Percentiles rank a stretch among this genome's conserved stretches.
Evolutionary conservation across 805 yeast genomes (phyloP).

Genomic region (Suhomyces sp.): DNA sequence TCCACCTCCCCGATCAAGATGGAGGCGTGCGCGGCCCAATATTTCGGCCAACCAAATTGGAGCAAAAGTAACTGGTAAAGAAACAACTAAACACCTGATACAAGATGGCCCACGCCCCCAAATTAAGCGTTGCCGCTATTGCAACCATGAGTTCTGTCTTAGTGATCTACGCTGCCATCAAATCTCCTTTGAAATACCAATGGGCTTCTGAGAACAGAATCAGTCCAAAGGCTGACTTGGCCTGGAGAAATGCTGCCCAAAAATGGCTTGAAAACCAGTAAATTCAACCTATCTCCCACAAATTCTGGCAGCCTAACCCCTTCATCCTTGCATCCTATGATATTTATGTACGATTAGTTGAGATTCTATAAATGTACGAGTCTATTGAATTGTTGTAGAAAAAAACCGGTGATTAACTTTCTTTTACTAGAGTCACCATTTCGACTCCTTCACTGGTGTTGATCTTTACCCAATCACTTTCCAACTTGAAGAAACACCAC

Average conservation of each 20-base stretch:
- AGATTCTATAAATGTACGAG: constrained; percentile 4
- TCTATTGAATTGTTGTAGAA: not conserved
- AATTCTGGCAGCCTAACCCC: constrained; percentile 2
- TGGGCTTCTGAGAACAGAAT: constrained; percentile 41
- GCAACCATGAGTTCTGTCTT: constrained; percentile 43
- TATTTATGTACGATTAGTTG: constrained; percentile 1
- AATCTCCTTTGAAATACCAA: constrained; percentile 43
- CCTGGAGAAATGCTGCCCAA: constrained; percentile 46
- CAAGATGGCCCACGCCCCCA: constrained; percentile 34
- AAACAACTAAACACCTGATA: not conserved
- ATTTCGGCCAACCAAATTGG: constrained; percentile 8
- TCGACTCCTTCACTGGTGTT: constrained; percentile 7
- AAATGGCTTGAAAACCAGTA: constrained; percentile 37
- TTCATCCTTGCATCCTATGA: constrained; percentile 1
- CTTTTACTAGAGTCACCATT: not conserved
- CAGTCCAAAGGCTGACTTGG: constrained; percentile 47
- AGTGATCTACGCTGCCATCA: constrained; percentile 33
- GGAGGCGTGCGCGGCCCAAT: constrained; percentile 1
- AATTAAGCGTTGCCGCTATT: constrained; percentile 38
- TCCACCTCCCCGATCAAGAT: no score
- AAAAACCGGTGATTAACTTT: not conserved
- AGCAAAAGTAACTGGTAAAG: constrained; percentile 13
- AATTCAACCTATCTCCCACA: not conserved
- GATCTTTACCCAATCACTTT: constrained; percentile 59
- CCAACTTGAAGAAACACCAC: constrained; percentile 86